Evolutionary conservation across 768 basidiomycete species (phyloP).

Genomic region (Tulasnella calospora): DNA sequence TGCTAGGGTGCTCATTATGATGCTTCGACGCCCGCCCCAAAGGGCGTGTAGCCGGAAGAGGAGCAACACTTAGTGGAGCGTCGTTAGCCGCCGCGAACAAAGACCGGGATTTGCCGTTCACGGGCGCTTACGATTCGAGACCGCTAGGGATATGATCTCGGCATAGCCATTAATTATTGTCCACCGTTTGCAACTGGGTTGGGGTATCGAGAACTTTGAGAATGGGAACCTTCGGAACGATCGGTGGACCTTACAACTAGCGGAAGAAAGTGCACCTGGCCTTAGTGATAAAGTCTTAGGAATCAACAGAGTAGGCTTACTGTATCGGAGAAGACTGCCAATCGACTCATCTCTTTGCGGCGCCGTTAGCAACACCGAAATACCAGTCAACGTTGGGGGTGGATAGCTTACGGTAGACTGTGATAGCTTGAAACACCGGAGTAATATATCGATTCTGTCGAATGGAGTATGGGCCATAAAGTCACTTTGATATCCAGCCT

Average conservation of each 20-base stretch:
- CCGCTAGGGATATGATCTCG: neutral
- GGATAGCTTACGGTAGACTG: neutral
- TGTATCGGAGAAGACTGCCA: neutral
- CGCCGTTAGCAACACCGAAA: neutral
- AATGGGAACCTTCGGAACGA: neutral
- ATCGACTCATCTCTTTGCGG: neutral
- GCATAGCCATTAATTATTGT: neutral
- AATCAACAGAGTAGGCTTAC: neutral
- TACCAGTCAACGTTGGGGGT: neutral
- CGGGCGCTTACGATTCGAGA: conserved; percentile 9
- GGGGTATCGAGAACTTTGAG: neutral
- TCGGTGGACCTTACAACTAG: neutral
- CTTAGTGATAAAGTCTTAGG: neutral
- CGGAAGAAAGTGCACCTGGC: neutral
- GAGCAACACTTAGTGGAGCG: neutral
- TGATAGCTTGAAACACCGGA: conserved; percentile 5
- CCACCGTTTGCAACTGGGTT: neutral
- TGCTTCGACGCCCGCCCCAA: conserved; percentile 14
- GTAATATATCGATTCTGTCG: conserved; percentile 1
- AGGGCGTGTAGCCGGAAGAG: conserved; percentile 12
- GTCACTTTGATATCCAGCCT: neutral
- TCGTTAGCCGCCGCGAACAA: neutral
- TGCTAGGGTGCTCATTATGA: neutral
- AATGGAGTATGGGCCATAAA: neutral
- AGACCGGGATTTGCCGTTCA: neutral